phyloP scores from a whole-genome alignment of 2,329 filamentous ascomycete genomes.

The Aspergillus pseudonomiae region DNA sequence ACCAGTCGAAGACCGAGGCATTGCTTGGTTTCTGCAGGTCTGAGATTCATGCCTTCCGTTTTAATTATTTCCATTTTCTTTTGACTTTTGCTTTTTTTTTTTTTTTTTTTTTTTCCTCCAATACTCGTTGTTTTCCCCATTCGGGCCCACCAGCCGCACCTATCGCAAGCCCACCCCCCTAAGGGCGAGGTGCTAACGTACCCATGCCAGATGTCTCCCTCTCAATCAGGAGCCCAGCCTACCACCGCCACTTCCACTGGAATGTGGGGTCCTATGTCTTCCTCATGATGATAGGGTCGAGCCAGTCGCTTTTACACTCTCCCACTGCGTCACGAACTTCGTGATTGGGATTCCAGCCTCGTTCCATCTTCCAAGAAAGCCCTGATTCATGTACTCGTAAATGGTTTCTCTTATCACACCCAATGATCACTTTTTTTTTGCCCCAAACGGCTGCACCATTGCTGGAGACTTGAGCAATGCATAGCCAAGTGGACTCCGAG shows the following conservation, averaged over 20 bases:
- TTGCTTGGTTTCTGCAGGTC: slow-evolving; percentile 19
- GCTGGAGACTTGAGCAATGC: neutral
- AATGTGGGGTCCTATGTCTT: slow-evolving; percentile 17
- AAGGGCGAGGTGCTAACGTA: neutral
- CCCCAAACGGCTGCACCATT: slow-evolving; percentile 9
- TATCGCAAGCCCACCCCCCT: slow-evolving; percentile 20
- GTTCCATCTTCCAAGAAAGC: neutral
- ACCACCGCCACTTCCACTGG: slow-evolving; percentile 14
- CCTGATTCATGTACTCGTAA: neutral
- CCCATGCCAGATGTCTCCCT: neutral
- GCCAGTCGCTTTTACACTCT: neutral
- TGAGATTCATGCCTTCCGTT: slow-evolving; percentile 8
- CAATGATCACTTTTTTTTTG: slow-evolving; percentile 4
- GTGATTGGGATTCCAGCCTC: neutral
- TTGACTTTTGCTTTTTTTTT: neutral
- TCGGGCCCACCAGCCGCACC: slow-evolving; percentile 17
- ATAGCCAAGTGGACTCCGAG: neutral
- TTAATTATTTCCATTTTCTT: neutral
- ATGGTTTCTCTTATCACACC: neutral
- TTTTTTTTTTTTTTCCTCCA: neutral
- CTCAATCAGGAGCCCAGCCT: slow-evolving; percentile 17
- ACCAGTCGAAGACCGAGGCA: slow-evolving; percentile 15
- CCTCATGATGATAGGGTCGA: slow-evolving; percentile 2
- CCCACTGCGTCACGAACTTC: neutral
- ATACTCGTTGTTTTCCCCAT: neutral